Evolutionary conservation across 805 yeast genomes (phyloP).

Genomic region (Cyberlindnera mycetangii): DNA sequence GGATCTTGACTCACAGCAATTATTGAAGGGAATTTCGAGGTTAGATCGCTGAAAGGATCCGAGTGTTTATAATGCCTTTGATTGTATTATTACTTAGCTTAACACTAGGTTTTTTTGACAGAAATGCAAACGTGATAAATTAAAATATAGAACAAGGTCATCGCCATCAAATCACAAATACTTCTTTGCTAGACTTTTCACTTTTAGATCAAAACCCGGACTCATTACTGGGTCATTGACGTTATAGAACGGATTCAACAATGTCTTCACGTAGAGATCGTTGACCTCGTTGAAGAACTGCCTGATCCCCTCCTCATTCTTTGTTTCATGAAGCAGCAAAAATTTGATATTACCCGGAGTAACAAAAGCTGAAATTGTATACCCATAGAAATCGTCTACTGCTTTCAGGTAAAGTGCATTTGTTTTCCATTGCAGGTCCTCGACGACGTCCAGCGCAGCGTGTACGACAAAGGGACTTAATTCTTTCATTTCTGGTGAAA

Average conservation of each 20-base stretch:
- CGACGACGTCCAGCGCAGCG: constrained; percentile 86
- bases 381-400: constrained; percentile 84
- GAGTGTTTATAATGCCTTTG: background rate
- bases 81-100: background rate
- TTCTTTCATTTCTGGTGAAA: constrained; percentile 70
- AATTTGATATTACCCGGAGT: constrained; percentile 88
- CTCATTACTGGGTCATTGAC: constrained; percentile 72
- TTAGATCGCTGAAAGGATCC: constrained; percentile 18
- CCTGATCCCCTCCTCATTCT: constrained; percentile 68
- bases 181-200: constrained; percentile 69
- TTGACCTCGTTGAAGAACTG: constrained; percentile 83
- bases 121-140: background rate
- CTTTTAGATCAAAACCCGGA: constrained; percentile 71
- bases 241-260: constrained; percentile 83
- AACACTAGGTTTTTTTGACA: background rate
- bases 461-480: constrained; percentile 86
- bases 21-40: constrained; percentile 35
- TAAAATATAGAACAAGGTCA: background rate
- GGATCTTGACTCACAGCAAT: constrained; percentile 30
- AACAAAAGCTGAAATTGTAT: constrained; percentile 75
- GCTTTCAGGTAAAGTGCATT: constrained; percentile 66
- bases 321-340: constrained; percentile 59
- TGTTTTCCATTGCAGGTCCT: constrained; percentile 81
- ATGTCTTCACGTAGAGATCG: constrained; percentile 82
- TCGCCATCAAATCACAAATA: constrained; percentile 59